phyloP scores from a whole-genome alignment of 768 basidiomycete species.

The Lenzites betulinus region DNA sequence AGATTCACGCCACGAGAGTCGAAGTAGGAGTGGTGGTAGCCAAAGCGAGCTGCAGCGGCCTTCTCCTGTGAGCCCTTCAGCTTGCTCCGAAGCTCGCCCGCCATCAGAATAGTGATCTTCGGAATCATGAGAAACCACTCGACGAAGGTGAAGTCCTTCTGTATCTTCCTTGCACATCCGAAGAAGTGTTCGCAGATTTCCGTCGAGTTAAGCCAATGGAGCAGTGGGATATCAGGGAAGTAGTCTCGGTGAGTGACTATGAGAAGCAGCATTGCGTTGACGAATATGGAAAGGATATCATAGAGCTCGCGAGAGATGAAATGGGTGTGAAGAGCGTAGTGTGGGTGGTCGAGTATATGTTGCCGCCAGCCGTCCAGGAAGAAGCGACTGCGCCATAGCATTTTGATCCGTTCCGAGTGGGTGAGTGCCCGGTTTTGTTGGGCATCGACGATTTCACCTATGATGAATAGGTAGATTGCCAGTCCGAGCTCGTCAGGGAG shows the following conservation, averaged over 20 bases:
- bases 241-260: slow-evolving; percentile 34
- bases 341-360: slow-evolving; percentile 24
- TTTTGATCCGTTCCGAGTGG: slow-evolving; percentile 23
- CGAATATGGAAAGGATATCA: slow-evolving; percentile 3
- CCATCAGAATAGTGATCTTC: neutral
- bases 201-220: slow-evolving; percentile 1
- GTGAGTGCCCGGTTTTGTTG: slow-evolving; percentile 25
- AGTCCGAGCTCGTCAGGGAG: slow-evolving; percentile 32
- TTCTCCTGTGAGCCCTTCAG: neutral
- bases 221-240: slow-evolving; percentile 26
- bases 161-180: neutral
- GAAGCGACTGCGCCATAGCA: slow-evolving; percentile 22
- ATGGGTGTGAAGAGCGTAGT: neutral
- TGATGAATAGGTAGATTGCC: slow-evolving; percentile 41
- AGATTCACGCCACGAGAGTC: slow-evolving; percentile 4
- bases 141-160: slow-evolving; percentile 7
- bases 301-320: neutral
- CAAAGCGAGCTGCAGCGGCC: neutral
- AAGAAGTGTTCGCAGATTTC: slow-evolving; percentile 7
- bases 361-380: slow-evolving; percentile 26
- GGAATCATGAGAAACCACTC: slow-evolving; percentile 4
- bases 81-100: neutral
- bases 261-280: neutral
- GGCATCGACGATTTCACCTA: slow-evolving; percentile 28
- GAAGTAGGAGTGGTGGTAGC: slow-evolving; percentile 12